Conservation (phyloP, 2,329 filamentous ascomycete genomes). For the Epicoccum sorghinum region DNA sequence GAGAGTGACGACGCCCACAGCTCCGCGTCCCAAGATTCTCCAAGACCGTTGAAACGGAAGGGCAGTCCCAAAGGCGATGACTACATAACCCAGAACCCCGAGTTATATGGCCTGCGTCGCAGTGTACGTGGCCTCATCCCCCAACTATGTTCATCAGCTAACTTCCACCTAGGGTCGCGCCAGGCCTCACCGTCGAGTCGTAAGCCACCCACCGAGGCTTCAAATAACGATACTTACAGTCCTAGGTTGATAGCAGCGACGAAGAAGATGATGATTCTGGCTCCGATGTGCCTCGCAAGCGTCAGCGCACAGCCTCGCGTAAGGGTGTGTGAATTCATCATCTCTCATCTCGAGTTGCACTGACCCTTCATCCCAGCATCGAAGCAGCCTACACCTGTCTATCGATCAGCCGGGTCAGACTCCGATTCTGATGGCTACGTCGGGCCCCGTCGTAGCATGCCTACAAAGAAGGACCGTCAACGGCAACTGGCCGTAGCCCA, state of each 20-base stretch:
- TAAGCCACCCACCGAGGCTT: slow-evolving; percentile 47
- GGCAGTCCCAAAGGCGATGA: slow-evolving; percentile 73
- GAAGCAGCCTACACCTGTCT: slow-evolving; percentile 56
- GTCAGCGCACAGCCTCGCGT: slow-evolving; percentile 69
- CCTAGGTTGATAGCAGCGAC: slow-evolving; percentile 65
- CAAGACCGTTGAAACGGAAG: slow-evolving; percentile 70
- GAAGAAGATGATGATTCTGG: slow-evolving; percentile 77
- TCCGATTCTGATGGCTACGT: slow-evolving; percentile 72
- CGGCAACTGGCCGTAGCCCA: slow-evolving; percentile 70
- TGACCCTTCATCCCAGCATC: slow-evolving; percentile 62
- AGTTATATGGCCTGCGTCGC: slow-evolving; percentile 90
- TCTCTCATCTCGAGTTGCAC: slow-evolving; percentile 19
- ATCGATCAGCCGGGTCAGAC: slow-evolving; percentile 67
- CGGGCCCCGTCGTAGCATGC: slow-evolving; percentile 69
- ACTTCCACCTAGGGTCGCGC: slow-evolving; percentile 60
- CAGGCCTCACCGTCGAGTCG: slow-evolving; percentile 66
- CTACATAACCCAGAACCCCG: slow-evolving; percentile 88
- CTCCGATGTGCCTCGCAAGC: slow-evolving; percentile 63
- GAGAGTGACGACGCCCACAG: slow-evolving; percentile 61
- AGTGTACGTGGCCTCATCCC: slow-evolving; percentile 68
- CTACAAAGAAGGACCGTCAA: slow-evolving; percentile 76
- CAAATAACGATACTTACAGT: slow-evolving; percentile 23
- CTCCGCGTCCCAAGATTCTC: slow-evolving; percentile 74
- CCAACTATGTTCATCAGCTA: slow-evolving; percentile 33
- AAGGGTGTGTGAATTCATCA: slow-evolving; percentile 59